Evolutionary conservation across 2,329 filamentous ascomycete species (phyloP).

Genomic region (Neonectria sp.): DNA sequence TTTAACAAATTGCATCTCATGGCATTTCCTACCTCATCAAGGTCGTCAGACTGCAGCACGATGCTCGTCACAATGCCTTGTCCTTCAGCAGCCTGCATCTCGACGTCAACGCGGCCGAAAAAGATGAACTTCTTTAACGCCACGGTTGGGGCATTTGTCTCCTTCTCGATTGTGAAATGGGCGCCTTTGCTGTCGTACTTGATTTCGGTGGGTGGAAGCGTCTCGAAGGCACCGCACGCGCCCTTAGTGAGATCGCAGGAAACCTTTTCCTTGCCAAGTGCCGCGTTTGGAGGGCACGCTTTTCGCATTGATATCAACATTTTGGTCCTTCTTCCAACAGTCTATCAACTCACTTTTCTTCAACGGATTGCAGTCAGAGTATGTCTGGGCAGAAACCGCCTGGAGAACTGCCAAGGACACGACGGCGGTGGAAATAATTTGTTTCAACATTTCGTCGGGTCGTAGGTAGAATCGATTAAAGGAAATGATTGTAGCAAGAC

Average conservation of each 20-base stretch:
- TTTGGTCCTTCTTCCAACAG: neutral
- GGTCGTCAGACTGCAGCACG: constrained; percentile 88
- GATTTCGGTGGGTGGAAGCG: constrained; percentile 62
- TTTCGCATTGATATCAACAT: constrained; percentile 38
- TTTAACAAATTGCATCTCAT: neutral
- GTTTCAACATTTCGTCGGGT: constrained; percentile 8
- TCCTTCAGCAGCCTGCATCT: constrained; percentile 83
- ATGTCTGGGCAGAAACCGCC: constrained; percentile 67
- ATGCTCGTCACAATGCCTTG: constrained; percentile 89
- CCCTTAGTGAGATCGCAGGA: constrained; percentile 84
- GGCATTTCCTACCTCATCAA: constrained; percentile 69
- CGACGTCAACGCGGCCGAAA: constrained; percentile 89
- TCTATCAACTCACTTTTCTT: constrained; percentile 58
- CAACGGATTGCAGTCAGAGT: constrained; percentile 66
- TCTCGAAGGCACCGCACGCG: constrained; percentile 68
- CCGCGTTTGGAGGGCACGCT: constrained; percentile 80
- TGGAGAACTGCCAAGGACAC: constrained; percentile 21
- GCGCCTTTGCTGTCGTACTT: constrained; percentile 65
- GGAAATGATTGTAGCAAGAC: neutral
- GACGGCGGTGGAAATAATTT: constrained; percentile 14
- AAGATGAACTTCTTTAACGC: constrained; percentile 90
- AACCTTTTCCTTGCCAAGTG: constrained; percentile 73
- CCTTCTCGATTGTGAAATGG: constrained; percentile 76
- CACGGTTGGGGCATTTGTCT: constrained; percentile 79
- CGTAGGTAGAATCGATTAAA: neutral